Base-by-base conservation (phyloP, 352 stramenopile genomes). In the Phytophthora fragariae region DNA sequence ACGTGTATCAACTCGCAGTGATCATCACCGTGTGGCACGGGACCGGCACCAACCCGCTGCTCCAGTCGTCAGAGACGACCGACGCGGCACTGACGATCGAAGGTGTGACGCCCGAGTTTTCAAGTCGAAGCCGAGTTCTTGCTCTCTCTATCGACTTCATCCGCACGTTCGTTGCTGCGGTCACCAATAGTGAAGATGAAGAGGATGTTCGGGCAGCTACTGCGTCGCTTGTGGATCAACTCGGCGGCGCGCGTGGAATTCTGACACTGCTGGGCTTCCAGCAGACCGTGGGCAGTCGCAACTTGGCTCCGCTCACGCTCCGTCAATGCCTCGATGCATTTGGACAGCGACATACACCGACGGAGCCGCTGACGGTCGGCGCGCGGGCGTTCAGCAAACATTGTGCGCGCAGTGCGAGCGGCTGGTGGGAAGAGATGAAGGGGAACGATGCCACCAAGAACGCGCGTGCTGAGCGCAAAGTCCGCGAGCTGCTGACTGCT, bases 371-470 rank as follows among this genome's bases (percentile, higher is more conserved):
- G n/a, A 93, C 87, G 0, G 82, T 95, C 21, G 88, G 90, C 11
- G 90, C 88, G 3, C 73, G 87, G 27, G 88, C 89, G 37, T 90
- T 92, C 68, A 91, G 79, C 29, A 97, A 97, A 66, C 90, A 95
- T 71, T 93, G 84, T 64, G 75, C 80, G n/a, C 83, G 88, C 49
- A 91, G 85, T 49, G 77, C 75, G 0, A 83, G 81, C 61, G 81
- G 82, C 14, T 97, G 87, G 84, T 93, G 88, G 76, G 84, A 82
- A 0, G 57, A 72, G 24, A 55, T 92, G 50, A 88, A 83, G 24
- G 86, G 88, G 65, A 91, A 88, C 61, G 90, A 97, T 69, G 71
- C 60, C 2, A 59, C 61, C 49, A 94, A 97, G 60, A 97, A 97
- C 56, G 70, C 70, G 5, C 71, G 76, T 15, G 90, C 88, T 10